phyloP scores from a whole-genome alignment of 1,284 basidiomycete genomes.

The Apiotrichum sp. region DNA sequence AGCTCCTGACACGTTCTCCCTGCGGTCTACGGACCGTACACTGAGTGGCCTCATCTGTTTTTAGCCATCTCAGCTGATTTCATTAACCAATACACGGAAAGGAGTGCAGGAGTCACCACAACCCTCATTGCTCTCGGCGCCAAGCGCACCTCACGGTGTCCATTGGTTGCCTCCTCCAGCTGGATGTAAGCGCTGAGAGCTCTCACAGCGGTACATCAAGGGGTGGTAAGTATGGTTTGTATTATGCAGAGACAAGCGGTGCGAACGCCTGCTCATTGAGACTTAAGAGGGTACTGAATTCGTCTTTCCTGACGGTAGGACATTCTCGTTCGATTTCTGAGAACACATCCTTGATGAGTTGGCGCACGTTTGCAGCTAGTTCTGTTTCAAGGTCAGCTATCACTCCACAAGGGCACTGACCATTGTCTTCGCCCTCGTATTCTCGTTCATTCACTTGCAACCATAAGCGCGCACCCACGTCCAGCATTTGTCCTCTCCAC shows the following conservation, averaged over 20 bases:
- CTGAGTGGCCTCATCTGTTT: too few relatives aligned
- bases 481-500: constrained; percentile 45
- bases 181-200: too few relatives aligned
- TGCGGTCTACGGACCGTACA: too few relatives aligned
- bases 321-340: constrained; percentile 9
- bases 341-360: constrained; percentile 9
- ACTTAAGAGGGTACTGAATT: constrained; percentile 11
- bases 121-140: too few relatives aligned
- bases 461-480: constrained; percentile 32
- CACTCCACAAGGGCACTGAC: background rate
- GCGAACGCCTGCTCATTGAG: constrained; percentile 13
- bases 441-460: constrained; percentile 27
- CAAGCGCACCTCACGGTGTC: too few relatives aligned
- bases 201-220: too few relatives aligned
- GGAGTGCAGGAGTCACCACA: too few relatives aligned
- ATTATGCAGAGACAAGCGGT: constrained; percentile 8
- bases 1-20: too few relatives aligned
- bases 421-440: background rate
- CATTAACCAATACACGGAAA: too few relatives aligned
- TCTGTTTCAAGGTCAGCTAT: constrained; percentile 2
- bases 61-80: too few relatives aligned
- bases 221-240: too few relatives aligned
- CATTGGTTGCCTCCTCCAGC: too few relatives aligned
- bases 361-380: background rate
- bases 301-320: constrained; percentile 11